These are phyloP conservation scores for Phragmites australis DNA, from an alignment of 176 grass and related monocot species.

Conservation along the genomic window DNA sequence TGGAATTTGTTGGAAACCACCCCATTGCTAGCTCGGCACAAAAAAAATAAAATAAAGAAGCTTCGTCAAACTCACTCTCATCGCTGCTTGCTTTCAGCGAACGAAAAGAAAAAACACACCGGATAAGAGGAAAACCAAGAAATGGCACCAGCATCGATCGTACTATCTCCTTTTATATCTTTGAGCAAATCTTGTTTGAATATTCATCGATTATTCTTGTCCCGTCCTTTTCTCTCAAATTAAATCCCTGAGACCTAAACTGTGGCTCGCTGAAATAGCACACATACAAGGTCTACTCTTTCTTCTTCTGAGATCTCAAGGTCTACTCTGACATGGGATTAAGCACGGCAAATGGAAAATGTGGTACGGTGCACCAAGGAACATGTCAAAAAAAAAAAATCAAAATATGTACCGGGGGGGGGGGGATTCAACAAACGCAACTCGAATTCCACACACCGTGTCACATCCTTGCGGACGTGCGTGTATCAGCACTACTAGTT, in stretches of 20 bases:
- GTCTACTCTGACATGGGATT: too few species aligned
- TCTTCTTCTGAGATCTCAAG: too few species aligned
- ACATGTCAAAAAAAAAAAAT: not conserved
- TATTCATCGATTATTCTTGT: constrained; percentile 10
- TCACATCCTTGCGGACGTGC: constrained; percentile 19
- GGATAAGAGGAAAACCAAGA: not conserved
- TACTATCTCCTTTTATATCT: not conserved
- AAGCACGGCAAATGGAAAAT: not conserved
- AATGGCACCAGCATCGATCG: not conserved
- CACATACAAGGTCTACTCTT: not conserved
- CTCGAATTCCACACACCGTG: constrained; percentile 1
- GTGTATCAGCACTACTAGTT: not conserved
- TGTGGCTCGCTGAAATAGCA: not conserved
- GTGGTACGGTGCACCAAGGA: not conserved
- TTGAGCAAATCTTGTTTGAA: not conserved
- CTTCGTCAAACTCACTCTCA: constrained; percentile 1
- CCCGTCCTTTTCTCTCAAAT: constrained; percentile 8
- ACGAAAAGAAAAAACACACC: not conserved
- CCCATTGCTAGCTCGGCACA: not conserved
- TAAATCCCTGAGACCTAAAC: not conserved
- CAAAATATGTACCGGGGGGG: not conserved
- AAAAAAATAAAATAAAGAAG: not conserved
- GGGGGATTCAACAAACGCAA: not conserved
- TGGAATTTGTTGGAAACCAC: constrained; percentile 30
- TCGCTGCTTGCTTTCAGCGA: not conserved